Evolutionary conservation across 2,329 filamentous ascomycete species (phyloP).

Genomic region (Cercospora berteroae): DNA sequence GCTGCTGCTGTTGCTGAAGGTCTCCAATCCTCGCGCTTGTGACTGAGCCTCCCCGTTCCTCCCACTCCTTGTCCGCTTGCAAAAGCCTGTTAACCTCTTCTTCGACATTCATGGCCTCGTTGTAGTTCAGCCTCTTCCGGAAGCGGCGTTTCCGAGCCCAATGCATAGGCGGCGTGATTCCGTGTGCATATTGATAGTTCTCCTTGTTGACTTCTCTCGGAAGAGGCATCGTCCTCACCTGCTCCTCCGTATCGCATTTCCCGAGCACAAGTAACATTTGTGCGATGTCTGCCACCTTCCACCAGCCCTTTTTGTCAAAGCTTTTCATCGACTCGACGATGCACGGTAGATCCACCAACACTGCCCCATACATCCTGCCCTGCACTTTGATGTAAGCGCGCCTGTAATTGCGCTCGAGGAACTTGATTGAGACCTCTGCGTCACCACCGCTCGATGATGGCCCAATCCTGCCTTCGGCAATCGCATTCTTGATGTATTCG

Average conservation of each 20-base stretch:
- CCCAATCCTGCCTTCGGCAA: slow-evolving; percentile 70
- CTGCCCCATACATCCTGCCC: slow-evolving; percentile 70
- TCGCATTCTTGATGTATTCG: slow-evolving; percentile 73
- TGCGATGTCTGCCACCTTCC: slow-evolving; percentile 84
- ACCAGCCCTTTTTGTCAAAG: slow-evolving; percentile 83
- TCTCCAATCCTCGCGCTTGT: slow-evolving; percentile 13
- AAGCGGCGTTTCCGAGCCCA: slow-evolving; percentile 80
- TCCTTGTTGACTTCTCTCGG: slow-evolving; percentile 69
- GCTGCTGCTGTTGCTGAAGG: slow-evolving; percentile 14
- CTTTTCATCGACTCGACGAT: slow-evolving; percentile 91
- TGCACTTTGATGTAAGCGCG: slow-evolving; percentile 71
- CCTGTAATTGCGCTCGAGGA: slow-evolving; percentile 70
- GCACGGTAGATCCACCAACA: slow-evolving; percentile 79
- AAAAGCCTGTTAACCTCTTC: slow-evolving; percentile 73
- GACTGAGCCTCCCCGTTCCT: slow-evolving; percentile 53
- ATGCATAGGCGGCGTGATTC: slow-evolving; percentile 83
- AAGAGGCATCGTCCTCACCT: slow-evolving; percentile 55
- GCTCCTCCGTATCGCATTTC: slow-evolving; percentile 57
- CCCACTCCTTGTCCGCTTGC: slow-evolving; percentile 58
- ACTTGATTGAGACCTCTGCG: slow-evolving; percentile 78
- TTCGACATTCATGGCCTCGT: slow-evolving; percentile 82
- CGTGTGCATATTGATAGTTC: slow-evolving; percentile 74
- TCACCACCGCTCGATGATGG: slow-evolving; percentile 61
- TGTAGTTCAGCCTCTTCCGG: slow-evolving; percentile 75
- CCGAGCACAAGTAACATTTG: slow-evolving; percentile 84